phyloP scores from a whole-genome alignment of 441 rosid genomes.

The Hypseocharis bilobata region DNA sequence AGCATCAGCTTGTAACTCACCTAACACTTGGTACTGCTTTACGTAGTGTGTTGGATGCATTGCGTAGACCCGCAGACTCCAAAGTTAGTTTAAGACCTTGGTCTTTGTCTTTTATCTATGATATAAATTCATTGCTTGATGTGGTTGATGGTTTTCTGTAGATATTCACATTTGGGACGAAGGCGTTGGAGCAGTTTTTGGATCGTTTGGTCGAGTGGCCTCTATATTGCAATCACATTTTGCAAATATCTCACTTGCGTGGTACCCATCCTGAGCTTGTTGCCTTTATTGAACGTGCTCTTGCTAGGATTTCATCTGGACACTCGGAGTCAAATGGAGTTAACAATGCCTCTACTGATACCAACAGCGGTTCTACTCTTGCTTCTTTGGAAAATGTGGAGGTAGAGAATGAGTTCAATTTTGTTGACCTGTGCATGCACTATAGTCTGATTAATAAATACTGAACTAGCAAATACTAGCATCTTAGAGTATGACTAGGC shows the following conservation, averaged over 20 bases:
- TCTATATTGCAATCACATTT: conserved; percentile 93
- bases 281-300: conserved; percentile 77
- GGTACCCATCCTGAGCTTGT: conserved; percentile 77
- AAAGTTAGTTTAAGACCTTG: conserved; percentile 42
- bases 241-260: conserved; percentile 95
- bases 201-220: conserved; percentile 97
- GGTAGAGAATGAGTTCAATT: conserved; percentile 32
- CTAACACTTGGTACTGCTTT: conserved; percentile 85
- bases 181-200: conserved; percentile 93
- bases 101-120: neutral
- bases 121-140: conserved; percentile 5
- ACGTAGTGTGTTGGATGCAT: conserved; percentile 89
- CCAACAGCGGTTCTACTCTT: conserved; percentile 45
- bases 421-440: neutral
- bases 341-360: conserved; percentile 36
- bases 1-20: conserved; percentile 94
- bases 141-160: conserved; percentile 30
- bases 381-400: conserved; percentile 49
- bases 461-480: neutral
- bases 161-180: conserved; percentile 97
- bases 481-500: neutral
- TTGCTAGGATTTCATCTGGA: conserved; percentile 77
- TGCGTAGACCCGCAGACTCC: conserved; percentile 95
- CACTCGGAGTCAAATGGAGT: conserved; percentile 62
- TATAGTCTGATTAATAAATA: neutral